phyloP scores from a whole-genome alignment of 345 rosid species.

The Bruguiera gymnorhiza region DNA sequence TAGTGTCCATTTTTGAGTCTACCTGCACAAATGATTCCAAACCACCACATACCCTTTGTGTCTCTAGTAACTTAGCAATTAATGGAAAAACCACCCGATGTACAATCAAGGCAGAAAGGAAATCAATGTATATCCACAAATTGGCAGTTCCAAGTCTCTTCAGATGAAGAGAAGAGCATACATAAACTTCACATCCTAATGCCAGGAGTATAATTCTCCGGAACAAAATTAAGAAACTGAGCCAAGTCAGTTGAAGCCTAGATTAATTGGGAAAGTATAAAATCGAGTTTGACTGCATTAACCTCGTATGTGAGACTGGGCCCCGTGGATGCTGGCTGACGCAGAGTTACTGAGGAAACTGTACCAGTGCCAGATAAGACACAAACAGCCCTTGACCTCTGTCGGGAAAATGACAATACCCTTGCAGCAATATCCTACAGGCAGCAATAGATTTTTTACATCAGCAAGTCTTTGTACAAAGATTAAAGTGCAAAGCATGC shows the following conservation, averaged over 20 bases:
- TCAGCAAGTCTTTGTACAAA: neutral
- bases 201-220: neutral
- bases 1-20: neutral
- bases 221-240: neutral
- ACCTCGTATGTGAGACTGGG: conserved; percentile 75
- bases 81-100: neutral
- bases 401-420: conserved; percentile 75
- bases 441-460: neutral
- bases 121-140: neutral
- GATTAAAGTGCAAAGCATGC: neutral
- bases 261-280: neutral
- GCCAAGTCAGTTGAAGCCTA: neutral
- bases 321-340: conserved; percentile 66
- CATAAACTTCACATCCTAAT: neutral
- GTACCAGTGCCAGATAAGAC: conserved; percentile 91
- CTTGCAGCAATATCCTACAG: conserved; percentile 81
- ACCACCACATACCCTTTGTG: neutral
- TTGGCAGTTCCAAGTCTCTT: neutral
- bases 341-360: conserved; percentile 77
- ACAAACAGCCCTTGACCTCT: conserved; percentile 88
- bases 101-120: neutral
- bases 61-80: neutral
- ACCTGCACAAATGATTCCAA: neutral
- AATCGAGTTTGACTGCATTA: conserved; percentile 22
- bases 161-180: neutral